These are phyloP conservation scores for Lachnellula suecica DNA, from an alignment of 2,329 filamentous ascomycete species.

Conservation along the genomic window DNA sequence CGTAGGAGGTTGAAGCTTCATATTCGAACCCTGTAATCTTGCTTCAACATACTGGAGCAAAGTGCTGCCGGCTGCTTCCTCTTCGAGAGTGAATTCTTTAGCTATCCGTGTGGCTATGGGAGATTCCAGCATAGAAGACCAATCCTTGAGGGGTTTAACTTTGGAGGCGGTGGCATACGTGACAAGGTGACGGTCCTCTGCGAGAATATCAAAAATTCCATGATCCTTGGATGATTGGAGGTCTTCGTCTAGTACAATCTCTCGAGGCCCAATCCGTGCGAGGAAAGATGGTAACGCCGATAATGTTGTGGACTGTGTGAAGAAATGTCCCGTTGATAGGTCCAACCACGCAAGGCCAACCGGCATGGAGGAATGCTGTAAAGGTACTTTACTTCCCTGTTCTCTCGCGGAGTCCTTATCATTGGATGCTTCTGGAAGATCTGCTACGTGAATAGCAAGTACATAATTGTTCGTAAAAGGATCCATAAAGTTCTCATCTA, in stretches of 20 bases:
- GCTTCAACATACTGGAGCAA: constrained; percentile 83
- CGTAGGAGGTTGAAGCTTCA: constrained; percentile 81
- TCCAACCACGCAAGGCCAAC: constrained; percentile 92
- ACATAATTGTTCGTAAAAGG: constrained; percentile 92
- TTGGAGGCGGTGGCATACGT: constrained; percentile 61
- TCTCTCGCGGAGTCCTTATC: too few relatives aligned
- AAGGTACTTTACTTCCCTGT: background rate
- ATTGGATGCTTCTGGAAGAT: constrained; percentile 19
- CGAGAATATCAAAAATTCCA: constrained; percentile 64
- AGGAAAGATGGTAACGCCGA: constrained; percentile 75
- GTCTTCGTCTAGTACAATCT: constrained; percentile 75
- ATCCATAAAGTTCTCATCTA: constrained; percentile 97
- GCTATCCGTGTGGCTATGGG: constrained; percentile 56
- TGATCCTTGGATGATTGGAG: constrained; percentile 58
- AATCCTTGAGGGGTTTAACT: constrained; percentile 46
- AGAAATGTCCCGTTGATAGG: constrained; percentile 91
- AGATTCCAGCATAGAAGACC: constrained; percentile 76
- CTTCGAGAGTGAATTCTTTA: constrained; percentile 61
- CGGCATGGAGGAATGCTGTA: constrained; percentile 32
- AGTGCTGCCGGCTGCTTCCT: constrained; percentile 74
- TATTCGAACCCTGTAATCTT: constrained; percentile 72
- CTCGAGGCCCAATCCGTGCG: constrained; percentile 78
- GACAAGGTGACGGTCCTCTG: constrained; percentile 73
- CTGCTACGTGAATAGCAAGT: constrained; percentile 69
- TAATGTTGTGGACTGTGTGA: constrained; percentile 73